phyloP scores from a whole-genome alignment of 345 rosid genomes.

The Eucalyptus lansdowneana region DNA sequence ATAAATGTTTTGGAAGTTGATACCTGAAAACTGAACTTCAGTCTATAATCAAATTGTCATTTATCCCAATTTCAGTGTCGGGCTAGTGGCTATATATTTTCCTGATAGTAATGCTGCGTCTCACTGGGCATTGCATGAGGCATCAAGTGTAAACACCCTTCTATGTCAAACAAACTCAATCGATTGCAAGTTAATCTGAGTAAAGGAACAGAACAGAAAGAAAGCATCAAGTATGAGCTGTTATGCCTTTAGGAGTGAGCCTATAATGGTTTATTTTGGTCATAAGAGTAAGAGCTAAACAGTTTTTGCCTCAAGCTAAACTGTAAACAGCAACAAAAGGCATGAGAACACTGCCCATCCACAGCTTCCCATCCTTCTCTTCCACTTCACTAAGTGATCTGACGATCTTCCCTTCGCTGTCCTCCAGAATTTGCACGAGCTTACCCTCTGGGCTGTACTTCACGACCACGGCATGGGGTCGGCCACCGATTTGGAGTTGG shows the following conservation, averaged over 20 bases:
- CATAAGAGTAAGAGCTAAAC: background rate
- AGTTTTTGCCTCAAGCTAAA: background rate
- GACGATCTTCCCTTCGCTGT: constrained; percentile 27
- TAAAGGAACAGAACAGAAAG: background rate
- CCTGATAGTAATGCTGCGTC: background rate
- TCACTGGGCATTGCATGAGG: background rate
- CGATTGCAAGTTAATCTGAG: background rate
- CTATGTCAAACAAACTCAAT: background rate
- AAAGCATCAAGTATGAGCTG: background rate
- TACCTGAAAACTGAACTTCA: background rate
- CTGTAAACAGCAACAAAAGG: constrained; percentile 17
- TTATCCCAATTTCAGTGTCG: background rate
- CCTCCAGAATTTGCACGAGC: constrained; percentile 24
- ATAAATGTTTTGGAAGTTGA: background rate
- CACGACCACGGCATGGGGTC: constrained; percentile 7
- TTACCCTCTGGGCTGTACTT: constrained; percentile 26
- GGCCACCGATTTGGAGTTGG: constrained; percentile 20
- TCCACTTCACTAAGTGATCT: constrained; percentile 30
- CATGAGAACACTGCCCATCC: constrained; percentile 40
- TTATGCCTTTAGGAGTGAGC: background rate
- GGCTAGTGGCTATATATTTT: background rate
- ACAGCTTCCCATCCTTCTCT: constrained; percentile 35
- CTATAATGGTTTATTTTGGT: background rate
- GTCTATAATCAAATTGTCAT: background rate
- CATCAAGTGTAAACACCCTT: background rate